Percentiles rank a stretch among this genome's conserved stretches.
These are phyloP conservation scores for Karstenula rhodostoma DNA, from an alignment of 2,329 filamentous ascomycete genomes.

Conservation along the genomic window DNA sequence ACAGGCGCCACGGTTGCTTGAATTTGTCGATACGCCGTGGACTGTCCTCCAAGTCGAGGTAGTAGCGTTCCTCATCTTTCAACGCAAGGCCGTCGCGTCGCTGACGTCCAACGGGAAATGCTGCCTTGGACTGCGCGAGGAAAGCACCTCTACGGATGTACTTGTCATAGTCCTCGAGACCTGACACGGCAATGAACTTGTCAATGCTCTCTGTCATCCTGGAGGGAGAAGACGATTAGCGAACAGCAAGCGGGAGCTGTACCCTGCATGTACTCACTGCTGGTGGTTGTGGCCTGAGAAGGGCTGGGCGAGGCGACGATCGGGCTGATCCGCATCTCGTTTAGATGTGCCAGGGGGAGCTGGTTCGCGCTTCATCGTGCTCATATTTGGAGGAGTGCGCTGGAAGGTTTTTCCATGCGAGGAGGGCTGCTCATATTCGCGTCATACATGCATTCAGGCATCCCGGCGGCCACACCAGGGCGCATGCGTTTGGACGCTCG, in stretches of 20 bases:
- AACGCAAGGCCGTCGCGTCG: slow-evolving; percentile 23
- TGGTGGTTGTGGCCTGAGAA: slow-evolving; percentile 28
- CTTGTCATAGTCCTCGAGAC: slow-evolving; percentile 27
- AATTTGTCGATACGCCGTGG: slow-evolving; percentile 29
- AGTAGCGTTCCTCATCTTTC: slow-evolving; percentile 22
- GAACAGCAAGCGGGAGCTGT: background rate
- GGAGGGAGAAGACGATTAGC: background rate
- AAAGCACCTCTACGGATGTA: slow-evolving; percentile 32
- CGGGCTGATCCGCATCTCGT: slow-evolving; percentile 22
- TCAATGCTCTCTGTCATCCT: slow-evolving; percentile 25
- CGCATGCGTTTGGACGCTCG: background rate
- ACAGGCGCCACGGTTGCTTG: slow-evolving; percentile 32
- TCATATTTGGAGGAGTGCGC: slow-evolving; percentile 1
- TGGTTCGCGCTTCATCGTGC: slow-evolving; percentile 11
- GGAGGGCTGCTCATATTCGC: background rate
- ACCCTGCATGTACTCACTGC: background rate
- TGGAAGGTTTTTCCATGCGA: background rate
- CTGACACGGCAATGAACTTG: slow-evolving; percentile 22
- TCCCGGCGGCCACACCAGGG: background rate
- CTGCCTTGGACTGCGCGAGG: slow-evolving; percentile 29
- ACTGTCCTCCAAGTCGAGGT: slow-evolving; percentile 25
- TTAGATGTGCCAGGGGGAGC: slow-evolving; percentile 1
- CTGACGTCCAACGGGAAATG: slow-evolving; percentile 20
- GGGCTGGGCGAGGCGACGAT: slow-evolving; percentile 27
- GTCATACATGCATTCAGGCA: background rate